Percentiles rank a stretch among this genome's conserved stretches.
phyloP scores from a whole-genome alignment of 306 rosid genomes.

The Cucurbita moschata region DNA sequence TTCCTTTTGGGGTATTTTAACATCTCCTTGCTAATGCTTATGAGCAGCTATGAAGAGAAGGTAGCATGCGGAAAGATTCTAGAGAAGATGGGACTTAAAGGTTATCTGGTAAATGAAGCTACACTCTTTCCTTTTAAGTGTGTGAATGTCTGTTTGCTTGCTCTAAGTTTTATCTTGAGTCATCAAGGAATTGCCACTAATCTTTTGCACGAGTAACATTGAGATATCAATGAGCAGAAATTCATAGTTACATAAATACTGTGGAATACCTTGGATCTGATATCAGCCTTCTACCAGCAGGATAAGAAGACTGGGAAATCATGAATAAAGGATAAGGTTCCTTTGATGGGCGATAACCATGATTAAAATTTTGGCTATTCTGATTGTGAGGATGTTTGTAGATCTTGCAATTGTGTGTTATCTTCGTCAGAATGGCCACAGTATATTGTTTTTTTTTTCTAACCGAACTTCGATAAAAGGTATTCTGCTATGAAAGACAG shows the following conservation, averaged over 20 bases:
- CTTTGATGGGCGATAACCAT: neutral
- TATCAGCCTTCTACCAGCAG: neutral
- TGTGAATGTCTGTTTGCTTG: neutral
- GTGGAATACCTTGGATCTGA: neutral
- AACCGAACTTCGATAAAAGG: too few species aligned
- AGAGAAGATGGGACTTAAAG: slow-evolving; percentile 57
- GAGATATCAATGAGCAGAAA: neutral
- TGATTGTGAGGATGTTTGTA: neutral
- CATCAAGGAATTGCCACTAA: neutral
- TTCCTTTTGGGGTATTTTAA: neutral
- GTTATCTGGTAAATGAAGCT: slow-evolving; percentile 55
- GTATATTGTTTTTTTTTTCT: neutral
- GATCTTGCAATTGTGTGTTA: neutral
- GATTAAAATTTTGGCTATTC: neutral
- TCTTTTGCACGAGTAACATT: neutral
- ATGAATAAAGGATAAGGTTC: neutral
- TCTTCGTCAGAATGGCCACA: neutral
- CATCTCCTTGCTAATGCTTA: slow-evolving; percentile 7
- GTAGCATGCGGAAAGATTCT: slow-evolving; percentile 46
- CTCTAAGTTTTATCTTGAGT: neutral
- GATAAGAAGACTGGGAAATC: neutral
- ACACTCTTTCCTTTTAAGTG: neutral
- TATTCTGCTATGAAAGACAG: neutral
- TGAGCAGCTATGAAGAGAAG: slow-evolving; percentile 55
- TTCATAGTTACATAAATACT: neutral